A percentile compares a stretch with the other conserved stretches of the same genome.
These are phyloP conservation scores for Pythium utonaiense DNA, from an alignment of 352 stramenopile genomes.

Conservation along the genomic window DNA sequence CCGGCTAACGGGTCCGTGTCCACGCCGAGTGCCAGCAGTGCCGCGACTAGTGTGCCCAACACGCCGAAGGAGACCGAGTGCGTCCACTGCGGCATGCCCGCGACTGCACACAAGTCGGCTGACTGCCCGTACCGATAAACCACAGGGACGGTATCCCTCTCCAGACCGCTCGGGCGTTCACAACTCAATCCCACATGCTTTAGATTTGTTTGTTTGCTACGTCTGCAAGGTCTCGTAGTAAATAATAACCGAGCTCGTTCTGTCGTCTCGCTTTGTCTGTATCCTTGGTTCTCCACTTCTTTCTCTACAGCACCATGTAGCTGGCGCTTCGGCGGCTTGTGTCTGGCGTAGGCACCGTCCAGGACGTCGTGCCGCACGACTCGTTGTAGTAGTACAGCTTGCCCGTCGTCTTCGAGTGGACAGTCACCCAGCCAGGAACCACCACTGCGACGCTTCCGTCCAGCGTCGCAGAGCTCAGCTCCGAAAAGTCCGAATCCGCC, in stretches of 20 bases:
- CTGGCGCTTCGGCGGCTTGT: constrained; percentile 39
- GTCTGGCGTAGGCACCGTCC: constrained; percentile 65
- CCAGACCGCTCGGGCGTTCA: neutral
- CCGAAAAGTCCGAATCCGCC: constrained; percentile 57
- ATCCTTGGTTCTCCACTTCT: neutral
- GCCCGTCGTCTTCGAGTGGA: constrained; percentile 66
- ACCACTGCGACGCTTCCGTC: constrained; percentile 30
- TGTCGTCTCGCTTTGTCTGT: neutral
- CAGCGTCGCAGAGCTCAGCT: constrained; percentile 35
- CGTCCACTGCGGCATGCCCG: constrained; percentile 42
- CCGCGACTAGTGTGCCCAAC: constrained; percentile 22
- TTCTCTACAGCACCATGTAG: constrained; percentile 72
- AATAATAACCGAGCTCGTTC: constrained; percentile 19
- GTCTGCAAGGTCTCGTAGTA: constrained; percentile 12
- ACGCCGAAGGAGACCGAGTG: constrained; percentile 38
- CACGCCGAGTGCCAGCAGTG: constrained; percentile 25
- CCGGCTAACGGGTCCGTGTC: constrained; percentile 6
- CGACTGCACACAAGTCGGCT: constrained; percentile 36
- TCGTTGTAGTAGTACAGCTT: constrained; percentile 87
- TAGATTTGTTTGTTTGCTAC: constrained; percentile 2
- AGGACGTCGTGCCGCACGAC: constrained; percentile 67
- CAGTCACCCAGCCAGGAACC: constrained; percentile 50
- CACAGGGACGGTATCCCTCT: too few relatives aligned
- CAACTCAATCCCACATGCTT: neutral
- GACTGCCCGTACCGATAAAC: constrained; percentile 54